A percentile compares a stretch with the other conserved stretches of the same genome.
Conservation (phyloP, 2,329 filamentous ascomycete species). For the Diaporthe sp. region DNA sequence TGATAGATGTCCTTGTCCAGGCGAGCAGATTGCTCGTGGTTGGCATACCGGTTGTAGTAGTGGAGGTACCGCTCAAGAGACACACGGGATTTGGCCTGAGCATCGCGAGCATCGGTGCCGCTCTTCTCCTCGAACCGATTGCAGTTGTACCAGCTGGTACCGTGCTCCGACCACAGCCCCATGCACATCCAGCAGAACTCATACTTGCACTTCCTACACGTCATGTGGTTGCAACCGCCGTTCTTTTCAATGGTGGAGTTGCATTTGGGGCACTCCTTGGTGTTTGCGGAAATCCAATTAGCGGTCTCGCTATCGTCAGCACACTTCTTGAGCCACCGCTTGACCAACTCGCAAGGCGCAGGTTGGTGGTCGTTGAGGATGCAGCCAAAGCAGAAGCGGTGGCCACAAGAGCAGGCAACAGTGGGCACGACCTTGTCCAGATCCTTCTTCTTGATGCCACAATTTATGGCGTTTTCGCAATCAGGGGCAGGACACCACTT, state of each 20-base stretch:
- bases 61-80: constrained; percentile 97
- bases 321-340: constrained; percentile 97
- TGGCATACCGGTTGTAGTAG: constrained; percentile 99
- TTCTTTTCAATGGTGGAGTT: constrained; percentile 99
- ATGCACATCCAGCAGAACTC: constrained; percentile 99
- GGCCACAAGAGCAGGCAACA: constrained; percentile 86
- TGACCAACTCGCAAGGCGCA: constrained; percentile 90
- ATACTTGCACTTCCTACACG: constrained; percentile 93
- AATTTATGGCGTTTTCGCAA: constrained; percentile 93
- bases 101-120: constrained; percentile 88
- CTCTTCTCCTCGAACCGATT: constrained; percentile 98
- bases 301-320: constrained; percentile 98
- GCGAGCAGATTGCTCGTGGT: constrained; percentile 97
- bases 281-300: constrained; percentile 99
- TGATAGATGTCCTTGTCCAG: constrained; percentile 95
- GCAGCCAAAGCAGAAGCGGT: constrained; percentile 96
- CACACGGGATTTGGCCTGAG: constrained; percentile 89
- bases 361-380: constrained; percentile 92
- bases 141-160: constrained; percentile 99
- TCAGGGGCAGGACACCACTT: constrained; percentile 99
- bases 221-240: constrained; percentile 98
- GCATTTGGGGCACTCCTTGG: constrained; percentile 97
- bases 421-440: constrained; percentile 89
- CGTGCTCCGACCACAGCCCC: constrained; percentile 98
- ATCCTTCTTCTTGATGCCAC: constrained; percentile 88